Evolutionary conservation across 2,329 filamentous ascomycete genomes (phyloP).

Genomic region (Xylariomycetidae sp.): DNA sequence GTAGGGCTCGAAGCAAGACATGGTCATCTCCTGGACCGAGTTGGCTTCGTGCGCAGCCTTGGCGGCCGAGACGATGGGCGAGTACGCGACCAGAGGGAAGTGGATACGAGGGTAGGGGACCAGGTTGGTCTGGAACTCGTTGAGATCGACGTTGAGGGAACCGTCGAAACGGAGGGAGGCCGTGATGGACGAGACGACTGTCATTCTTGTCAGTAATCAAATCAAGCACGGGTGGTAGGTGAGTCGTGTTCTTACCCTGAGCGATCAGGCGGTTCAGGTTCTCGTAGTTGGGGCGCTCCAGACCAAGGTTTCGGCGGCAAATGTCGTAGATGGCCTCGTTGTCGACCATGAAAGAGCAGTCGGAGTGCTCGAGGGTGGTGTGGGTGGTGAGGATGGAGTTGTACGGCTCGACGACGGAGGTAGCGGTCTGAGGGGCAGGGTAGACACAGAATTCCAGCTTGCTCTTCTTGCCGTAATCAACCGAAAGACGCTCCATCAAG

Average conservation of each 20-base stretch:
- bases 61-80: slow-evolving; percentile 87
- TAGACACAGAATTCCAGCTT: slow-evolving; percentile 99
- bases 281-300: slow-evolving; percentile 96
- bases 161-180: slow-evolving; percentile 97
- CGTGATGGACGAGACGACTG: slow-evolving; percentile 96
- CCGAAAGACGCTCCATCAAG: slow-evolving; percentile 96
- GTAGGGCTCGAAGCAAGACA: slow-evolving; percentile 98
- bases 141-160: slow-evolving; percentile 97
- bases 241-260: slow-evolving; percentile 66
- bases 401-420: slow-evolving; percentile 98
- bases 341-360: slow-evolving; percentile 99
- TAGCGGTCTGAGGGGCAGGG: slow-evolving; percentile 93
- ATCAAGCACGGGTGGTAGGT: slow-evolving; percentile 1
- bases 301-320: slow-evolving; percentile 93
- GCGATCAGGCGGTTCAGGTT: slow-evolving; percentile 98
- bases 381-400: slow-evolving; percentile 99
- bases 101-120: slow-evolving; percentile 98
- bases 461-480: slow-evolving; percentile 99
- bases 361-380: slow-evolving; percentile 97
- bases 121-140: slow-evolving; percentile 99
- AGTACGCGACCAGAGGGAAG: slow-evolving; percentile 96
- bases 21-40: slow-evolving; percentile 96
- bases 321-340: slow-evolving; percentile 99
- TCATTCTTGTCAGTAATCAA: slow-evolving; percentile 23
- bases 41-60: slow-evolving; percentile 98